Percentiles rank a stretch among this genome's conserved stretches.
Conservation (phyloP, 768 basidiomycete genomes). For the Leucocoprinus sp. region DNA sequence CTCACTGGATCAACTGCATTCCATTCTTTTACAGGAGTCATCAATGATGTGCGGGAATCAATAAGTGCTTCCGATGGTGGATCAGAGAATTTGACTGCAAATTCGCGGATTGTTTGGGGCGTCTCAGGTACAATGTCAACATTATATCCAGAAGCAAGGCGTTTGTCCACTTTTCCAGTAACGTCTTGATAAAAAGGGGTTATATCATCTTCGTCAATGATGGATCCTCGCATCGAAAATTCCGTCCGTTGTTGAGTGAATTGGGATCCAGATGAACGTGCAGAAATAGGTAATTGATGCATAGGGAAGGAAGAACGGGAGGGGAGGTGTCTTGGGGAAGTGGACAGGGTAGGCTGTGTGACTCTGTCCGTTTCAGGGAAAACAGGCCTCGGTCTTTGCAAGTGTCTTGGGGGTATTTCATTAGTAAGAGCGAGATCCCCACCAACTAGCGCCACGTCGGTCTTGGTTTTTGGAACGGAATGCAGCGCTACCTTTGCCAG, state of each 20-base stretch:
- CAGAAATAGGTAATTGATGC: neutral
- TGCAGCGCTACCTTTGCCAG: constrained; percentile 6
- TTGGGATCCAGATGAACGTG: neutral
- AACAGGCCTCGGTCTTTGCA: neutral
- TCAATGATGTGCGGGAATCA: neutral
- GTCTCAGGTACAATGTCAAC: constrained; percentile 32
- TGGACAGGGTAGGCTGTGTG: neutral
- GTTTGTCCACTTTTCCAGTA: too few species aligned
- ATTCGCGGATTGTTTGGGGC: constrained; percentile 37
- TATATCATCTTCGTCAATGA: constrained; percentile 6
- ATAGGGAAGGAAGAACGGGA: neutral
- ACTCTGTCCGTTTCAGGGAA: neutral
- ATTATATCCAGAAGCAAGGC: constrained; percentile 18
- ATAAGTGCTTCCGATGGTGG: constrained; percentile 16
- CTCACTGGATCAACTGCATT: neutral
- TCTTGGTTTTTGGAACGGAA: constrained; percentile 1
- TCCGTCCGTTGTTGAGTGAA: neutral
- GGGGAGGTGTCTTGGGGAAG: neutral
- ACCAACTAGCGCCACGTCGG: constrained; percentile 1
- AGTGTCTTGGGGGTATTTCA: neutral
- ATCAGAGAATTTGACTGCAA: constrained; percentile 47
- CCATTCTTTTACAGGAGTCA: constrained; percentile 3
- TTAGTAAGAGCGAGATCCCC: neutral
- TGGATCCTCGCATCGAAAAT: neutral
- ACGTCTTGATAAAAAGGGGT: too few species aligned